phyloP scores from a whole-genome alignment of 805 yeast species.

The Teunomyces atbi region DNA sequence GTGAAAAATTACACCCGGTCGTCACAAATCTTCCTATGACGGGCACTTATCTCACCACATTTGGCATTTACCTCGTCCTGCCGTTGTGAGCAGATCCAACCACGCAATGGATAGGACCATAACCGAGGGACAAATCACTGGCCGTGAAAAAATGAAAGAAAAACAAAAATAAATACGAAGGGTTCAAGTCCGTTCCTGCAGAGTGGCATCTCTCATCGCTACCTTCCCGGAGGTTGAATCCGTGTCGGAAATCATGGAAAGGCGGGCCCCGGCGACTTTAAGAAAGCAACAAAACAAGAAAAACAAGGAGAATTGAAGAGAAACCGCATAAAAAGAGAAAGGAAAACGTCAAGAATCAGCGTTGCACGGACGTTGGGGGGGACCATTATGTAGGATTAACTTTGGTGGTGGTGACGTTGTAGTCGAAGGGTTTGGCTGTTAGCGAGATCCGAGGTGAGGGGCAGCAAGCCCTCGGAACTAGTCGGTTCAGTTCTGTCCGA shows the following conservation, averaged over 20 bases:
- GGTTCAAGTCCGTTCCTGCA: background rate
- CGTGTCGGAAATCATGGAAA: constrained; percentile 3
- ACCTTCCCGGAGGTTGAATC: background rate
- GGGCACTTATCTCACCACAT: no score
- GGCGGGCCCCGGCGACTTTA: background rate
- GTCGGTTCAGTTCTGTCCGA: constrained; percentile 5
- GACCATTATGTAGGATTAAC: no score
- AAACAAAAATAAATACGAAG: no score
- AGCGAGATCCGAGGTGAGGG: constrained; percentile 3
- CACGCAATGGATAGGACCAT: no score
- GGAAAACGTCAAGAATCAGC: no score
- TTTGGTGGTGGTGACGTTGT: background rate
- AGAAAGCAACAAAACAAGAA: background rate
- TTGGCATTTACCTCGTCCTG: no score
- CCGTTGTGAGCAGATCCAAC: no score
- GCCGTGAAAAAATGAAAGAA: no score
- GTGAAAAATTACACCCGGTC: no score
- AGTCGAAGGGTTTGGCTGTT: background rate
- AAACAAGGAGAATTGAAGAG: background rate
- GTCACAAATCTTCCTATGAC: no score
- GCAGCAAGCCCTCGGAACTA: constrained; percentile 3
- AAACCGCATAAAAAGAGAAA: background rate
- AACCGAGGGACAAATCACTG: no score
- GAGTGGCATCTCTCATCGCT: background rate
- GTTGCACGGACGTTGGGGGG: no score